Conservation (phyloP, 2,329 filamentous ascomycete species). For the Boeremia lycopersici region DNA sequence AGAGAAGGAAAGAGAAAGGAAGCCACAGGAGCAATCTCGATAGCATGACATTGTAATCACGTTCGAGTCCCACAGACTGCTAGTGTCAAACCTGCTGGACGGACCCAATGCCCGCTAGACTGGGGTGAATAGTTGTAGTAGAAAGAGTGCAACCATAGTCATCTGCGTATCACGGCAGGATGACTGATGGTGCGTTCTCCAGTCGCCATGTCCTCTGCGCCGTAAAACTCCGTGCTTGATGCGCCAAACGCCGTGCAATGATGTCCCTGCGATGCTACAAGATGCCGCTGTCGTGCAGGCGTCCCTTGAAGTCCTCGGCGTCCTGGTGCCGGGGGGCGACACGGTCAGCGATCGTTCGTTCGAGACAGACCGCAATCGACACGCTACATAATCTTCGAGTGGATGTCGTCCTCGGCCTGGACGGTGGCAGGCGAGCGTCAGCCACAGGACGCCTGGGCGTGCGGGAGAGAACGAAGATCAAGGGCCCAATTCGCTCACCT, state of each 20-base stretch:
- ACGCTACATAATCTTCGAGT: conserved; percentile 81
- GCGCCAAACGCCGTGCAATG: conserved; percentile 27
- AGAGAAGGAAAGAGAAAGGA: conserved; percentile 18
- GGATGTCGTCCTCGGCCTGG: conserved; percentile 83
- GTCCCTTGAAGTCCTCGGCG: conserved; percentile 38
- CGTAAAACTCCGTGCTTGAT: conserved; percentile 16
- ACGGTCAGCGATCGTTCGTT: conserved; percentile 37
- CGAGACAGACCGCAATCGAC: conserved; percentile 21
- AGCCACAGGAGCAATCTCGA: conserved; percentile 43
- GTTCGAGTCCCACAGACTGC: conserved; percentile 44
- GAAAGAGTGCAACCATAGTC: conserved; percentile 48
- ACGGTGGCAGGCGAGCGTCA: conserved; percentile 48
- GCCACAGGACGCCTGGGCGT: conserved; percentile 41
- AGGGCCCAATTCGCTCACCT: conserved; percentile 70
- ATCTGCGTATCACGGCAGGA: conserved; percentile 43
- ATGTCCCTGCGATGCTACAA: conserved; percentile 25
- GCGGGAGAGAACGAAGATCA: conserved; percentile 15
- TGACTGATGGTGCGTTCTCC: conserved; percentile 47
- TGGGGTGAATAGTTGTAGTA: conserved; percentile 35
- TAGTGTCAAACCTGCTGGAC: conserved; percentile 42
- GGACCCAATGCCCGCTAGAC: conserved; percentile 29
- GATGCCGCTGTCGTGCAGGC: conserved; percentile 40
- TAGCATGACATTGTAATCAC: conserved; percentile 47
- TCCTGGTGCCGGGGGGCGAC: conserved; percentile 34
- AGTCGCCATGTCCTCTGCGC: conserved; percentile 18